Percentiles rank a stretch among this genome's conserved stretches.
These are phyloP conservation scores for Coemansia sp. DNA, from an alignment of 192 early-diverging fungal species.

Conservation along the genomic window DNA sequence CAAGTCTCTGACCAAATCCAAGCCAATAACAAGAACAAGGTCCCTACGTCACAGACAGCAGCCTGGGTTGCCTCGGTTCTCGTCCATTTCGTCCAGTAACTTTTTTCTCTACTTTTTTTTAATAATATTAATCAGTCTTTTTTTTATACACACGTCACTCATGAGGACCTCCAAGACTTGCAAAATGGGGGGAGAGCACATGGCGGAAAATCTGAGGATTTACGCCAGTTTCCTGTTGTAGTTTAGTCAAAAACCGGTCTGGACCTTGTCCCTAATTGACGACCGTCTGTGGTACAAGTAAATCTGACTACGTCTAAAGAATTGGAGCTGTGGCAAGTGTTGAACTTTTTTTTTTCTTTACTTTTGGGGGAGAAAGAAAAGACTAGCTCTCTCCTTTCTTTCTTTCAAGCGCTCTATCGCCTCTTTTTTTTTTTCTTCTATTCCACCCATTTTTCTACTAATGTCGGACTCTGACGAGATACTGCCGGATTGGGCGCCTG, in stretches of 20 bases:
- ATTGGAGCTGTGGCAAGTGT: neutral
- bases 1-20: slow-evolving; percentile 44
- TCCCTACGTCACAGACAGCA: slow-evolving; percentile 31
- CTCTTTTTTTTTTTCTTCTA: slow-evolving; percentile 4
- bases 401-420: neutral
- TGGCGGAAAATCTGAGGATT: neutral
- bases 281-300: neutral
- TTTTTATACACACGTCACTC: neutral
- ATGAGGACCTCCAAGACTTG: too few species aligned
- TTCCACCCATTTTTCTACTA: neutral
- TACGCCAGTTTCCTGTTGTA: neutral
- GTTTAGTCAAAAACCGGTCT: neutral
- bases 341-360: neutral
- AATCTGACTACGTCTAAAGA: neutral
- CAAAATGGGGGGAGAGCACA: neutral
- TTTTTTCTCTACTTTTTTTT: neutral
- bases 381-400: neutral
- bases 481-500: slow-evolving; percentile 28
- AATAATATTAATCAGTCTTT: neutral
- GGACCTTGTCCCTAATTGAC: neutral
- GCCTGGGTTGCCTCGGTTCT: slow-evolving; percentile 36
- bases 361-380: neutral
- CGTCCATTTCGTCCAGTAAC: slow-evolving; percentile 18
- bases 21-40: slow-evolving; percentile 29
- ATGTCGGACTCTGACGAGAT: slow-evolving; percentile 5